Evolutionary conservation across 169 alveolate genomes (phyloP).

Genomic region (Eimeria necatrix): DNA sequence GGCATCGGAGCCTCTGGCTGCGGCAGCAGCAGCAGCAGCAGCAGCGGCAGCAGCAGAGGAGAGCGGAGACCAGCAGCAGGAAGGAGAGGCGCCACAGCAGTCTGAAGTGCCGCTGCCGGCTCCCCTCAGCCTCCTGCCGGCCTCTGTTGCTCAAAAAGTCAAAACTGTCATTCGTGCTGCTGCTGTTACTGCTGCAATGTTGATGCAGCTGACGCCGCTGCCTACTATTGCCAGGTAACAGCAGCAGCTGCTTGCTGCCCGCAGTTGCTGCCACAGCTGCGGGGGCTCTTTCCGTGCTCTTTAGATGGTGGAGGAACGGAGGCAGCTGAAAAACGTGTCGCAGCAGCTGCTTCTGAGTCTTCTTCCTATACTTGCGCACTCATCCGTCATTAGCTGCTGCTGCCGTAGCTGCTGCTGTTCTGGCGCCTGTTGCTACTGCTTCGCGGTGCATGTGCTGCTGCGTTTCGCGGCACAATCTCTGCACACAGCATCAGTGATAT

Average conservation of each 20-base stretch:
- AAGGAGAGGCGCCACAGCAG: not conserved
- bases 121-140: conserved; percentile 11
- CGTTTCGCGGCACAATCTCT: not conserved
- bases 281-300: not conserved
- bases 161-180: not conserved
- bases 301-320: too few relatives aligned
- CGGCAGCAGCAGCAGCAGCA: not conserved
- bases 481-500: too few relatives aligned
- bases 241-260: not conserved
- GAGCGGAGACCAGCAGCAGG: conserved; percentile 5
- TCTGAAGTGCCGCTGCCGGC: not conserved
- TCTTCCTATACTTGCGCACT: not conserved
- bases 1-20: not conserved
- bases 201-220: conserved; percentile 80
- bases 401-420: not conserved
- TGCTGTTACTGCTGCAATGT: conserved; percentile 73
- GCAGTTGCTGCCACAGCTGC: not conserved
- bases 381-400: not conserved
- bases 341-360: not conserved
- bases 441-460: not conserved
- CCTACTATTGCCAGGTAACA: conserved; percentile 64
- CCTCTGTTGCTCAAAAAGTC: not conserved
- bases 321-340: too few relatives aligned
- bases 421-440: not conserved
- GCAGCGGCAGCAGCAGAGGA: conserved; percentile 18